Base-by-base conservation (phyloP, 495 filamentous ascomycete species). In the Bacidia rubella region DNA sequence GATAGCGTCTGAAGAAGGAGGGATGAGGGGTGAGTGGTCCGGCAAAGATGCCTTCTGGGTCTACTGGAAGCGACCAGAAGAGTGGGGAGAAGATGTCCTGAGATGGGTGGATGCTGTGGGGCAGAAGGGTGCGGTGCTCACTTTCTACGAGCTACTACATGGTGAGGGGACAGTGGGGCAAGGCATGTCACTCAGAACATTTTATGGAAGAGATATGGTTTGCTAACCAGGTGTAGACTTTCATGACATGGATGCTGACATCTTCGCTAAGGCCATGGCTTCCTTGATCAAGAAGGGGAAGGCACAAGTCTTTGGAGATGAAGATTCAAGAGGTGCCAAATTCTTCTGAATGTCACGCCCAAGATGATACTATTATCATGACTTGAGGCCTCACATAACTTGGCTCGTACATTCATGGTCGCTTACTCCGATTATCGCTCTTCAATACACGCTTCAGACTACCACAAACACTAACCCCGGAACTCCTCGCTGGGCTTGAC, bases 291-390 rank as follows among this genome's bases (percentile, higher is more conserved):
- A 90, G 72, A 73, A 83, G 32, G 89, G 89, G 55, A 93, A 85
- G 67, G 90, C 92, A 21, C 89, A 96, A 68, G 78, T 97, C 11
- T 96, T 98, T 72, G 90, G 90, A 19, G 66, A 59, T 35, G 89
- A 90, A 56, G 90, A 90, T 57, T 79, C 84, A 53, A 78, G 81
- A 62, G 92, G 92, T 49, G 87, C 96, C 54, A 98, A 98, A 70
- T 97, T 98, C 71, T 96, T 96, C 64, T 97, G 71, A 71, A 12
- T 17, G 5, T 10, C 27, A 51, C 11, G 26, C 29, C 15, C 29
- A 7, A 7, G 7, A 35, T 15, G 5, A 5, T 15, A 35, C 29
- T 15, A 7, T n/a, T n/a, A n/a, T n/a, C n/a, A n/a, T n/a, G n/a
- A n/a, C n/a, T n/a, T n/a, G n/a, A n/a, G n/a, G n/a, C n/a, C n/a